Evolutionary conservation across 805 yeast genomes (phyloP).

Genomic region (Wickerhamiella shivajii): DNA sequence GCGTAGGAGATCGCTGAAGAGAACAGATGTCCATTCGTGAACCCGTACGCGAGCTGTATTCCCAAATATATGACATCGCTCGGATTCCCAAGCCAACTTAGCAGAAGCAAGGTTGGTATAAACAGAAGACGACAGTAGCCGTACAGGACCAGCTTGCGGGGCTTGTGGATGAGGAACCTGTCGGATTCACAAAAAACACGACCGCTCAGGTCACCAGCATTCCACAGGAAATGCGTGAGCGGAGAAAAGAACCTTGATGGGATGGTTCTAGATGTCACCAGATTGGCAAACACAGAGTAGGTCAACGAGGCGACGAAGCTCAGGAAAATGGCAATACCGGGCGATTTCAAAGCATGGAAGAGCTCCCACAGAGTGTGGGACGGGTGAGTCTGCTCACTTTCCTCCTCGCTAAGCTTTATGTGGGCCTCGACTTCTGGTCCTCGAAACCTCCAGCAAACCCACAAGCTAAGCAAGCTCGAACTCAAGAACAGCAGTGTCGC

Average conservation of each 20-base stretch:
- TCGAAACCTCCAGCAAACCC: constrained; percentile 9
- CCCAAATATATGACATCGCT: constrained; percentile 37
- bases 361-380: neutral
- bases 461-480: constrained; percentile 11
- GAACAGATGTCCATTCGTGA: constrained; percentile 75
- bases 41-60: constrained; percentile 66
- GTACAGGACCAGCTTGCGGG: constrained; percentile 35
- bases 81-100: constrained; percentile 38
- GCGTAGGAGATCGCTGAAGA: constrained; percentile 71
- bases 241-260: constrained; percentile 44
- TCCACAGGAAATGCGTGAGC: constrained; percentile 72
- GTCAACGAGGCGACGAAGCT: constrained; percentile 61
- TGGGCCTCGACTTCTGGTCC: constrained; percentile 9
- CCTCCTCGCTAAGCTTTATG: constrained; percentile 11
- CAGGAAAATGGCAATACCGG: constrained; percentile 56
- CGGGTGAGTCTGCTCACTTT: neutral
- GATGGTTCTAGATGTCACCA: constrained; percentile 38
- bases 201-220: constrained; percentile 73
- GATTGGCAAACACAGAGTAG: constrained; percentile 84
- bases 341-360: constrained; percentile 30
- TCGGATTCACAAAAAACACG: constrained; percentile 45
- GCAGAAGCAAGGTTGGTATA: constrained; percentile 58
- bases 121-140: constrained; percentile 40
- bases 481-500: constrained; percentile 26
- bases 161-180: constrained; percentile 30